Base-by-base conservation (phyloP, 805 yeast species). In the Sporopachydermia lactativora region DNA sequence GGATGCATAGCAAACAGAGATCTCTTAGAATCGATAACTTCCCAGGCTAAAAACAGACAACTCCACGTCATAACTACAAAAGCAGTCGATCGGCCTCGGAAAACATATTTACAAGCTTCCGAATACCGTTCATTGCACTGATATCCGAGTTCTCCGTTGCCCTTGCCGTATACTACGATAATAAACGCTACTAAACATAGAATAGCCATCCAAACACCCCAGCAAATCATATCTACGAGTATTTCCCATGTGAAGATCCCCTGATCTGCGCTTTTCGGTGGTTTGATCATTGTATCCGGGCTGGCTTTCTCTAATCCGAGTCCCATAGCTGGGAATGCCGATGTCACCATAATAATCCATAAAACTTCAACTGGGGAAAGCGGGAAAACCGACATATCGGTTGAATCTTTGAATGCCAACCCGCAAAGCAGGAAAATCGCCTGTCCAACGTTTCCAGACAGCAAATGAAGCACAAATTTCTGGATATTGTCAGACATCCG, bases 61-160 rank as follows among this genome's bases (percentile, higher is more conserved):
- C 88, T 72, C 94, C 94, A 84, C 1, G 94, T 84, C 77, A 83
- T 77, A 1, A 78, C 73, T 1, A 80, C 80, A 64, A 84, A 84
- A 0, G 86, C 71, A 3, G 81, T 73, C 3, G 94, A 73, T 55
- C 95, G 72, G 3, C 86, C 82, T 49, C 71, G 67, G 60, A 77
- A 83, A 8, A 84, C 94, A 45, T 66, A 58, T 37, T 61, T 51
- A 60, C 95, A 84, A 0, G 60, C 44, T 2, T 52, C 61, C 35
- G 61, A 60, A 40, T 62, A 64, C 18, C 54, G 56, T 18, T 66
- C 59, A 57, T 83, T 83, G 61, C 95, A 83, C 44, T 66, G 59
- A 15, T 42, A 37, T 13, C 92, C 94, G 39, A 83, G 65, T 28
- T 75, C 54, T 19, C 86, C 89, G 47, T 64, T 56, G 17, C 83